Conservation (phyloP, 805 yeast species). For the Candida ascalaphidarum region DNA sequence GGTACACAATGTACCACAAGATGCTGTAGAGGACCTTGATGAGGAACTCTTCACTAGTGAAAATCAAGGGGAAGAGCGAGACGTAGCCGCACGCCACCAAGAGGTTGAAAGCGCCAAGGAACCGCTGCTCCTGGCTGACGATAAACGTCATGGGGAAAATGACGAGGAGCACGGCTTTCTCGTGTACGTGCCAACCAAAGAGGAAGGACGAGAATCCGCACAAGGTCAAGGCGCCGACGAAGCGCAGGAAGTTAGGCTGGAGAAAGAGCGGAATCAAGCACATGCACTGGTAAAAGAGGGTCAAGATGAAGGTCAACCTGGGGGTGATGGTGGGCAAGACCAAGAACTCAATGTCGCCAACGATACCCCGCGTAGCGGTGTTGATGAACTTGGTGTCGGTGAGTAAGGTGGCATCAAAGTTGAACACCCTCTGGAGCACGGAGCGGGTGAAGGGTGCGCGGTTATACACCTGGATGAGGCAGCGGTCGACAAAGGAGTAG, state of each 20-base stretch:
- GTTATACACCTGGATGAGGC: slow-evolving; percentile 41
- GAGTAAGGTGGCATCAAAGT: slow-evolving; percentile 37
- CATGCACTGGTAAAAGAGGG: slow-evolving; percentile 76
- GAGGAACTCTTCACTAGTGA: slow-evolving; percentile 70
- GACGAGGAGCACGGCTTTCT: slow-evolving; percentile 86
- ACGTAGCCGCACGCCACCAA: slow-evolving; percentile 76
- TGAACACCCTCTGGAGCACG: slow-evolving; percentile 25
- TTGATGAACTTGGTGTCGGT: slow-evolving; percentile 19
- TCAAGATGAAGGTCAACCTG: slow-evolving; percentile 62
- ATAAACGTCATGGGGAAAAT: slow-evolving; percentile 83
- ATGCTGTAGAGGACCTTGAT: slow-evolving; percentile 70
- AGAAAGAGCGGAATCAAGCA: slow-evolving; percentile 63
- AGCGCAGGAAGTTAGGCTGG: slow-evolving; percentile 69
- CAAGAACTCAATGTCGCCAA: slow-evolving; percentile 80
- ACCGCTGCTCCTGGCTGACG: slow-evolving; percentile 59
- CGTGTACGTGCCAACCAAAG: slow-evolving; percentile 99
- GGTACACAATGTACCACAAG: slow-evolving; percentile 78
- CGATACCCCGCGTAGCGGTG: slow-evolving; percentile 70
- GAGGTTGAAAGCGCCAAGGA: slow-evolving; percentile 63
- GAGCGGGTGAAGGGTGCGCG: slow-evolving; percentile 22
- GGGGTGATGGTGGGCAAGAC: slow-evolving; percentile 80
- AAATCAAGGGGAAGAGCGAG: slow-evolving; percentile 80
- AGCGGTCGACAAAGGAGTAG: slow-evolving; percentile 75
- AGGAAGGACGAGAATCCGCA: slow-evolving; percentile 88
- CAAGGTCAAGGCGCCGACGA: slow-evolving; percentile 74